Base-by-base conservation (phyloP, 2,329 filamentous ascomycete species). In the Arthrinium phaeospermum region DNA sequence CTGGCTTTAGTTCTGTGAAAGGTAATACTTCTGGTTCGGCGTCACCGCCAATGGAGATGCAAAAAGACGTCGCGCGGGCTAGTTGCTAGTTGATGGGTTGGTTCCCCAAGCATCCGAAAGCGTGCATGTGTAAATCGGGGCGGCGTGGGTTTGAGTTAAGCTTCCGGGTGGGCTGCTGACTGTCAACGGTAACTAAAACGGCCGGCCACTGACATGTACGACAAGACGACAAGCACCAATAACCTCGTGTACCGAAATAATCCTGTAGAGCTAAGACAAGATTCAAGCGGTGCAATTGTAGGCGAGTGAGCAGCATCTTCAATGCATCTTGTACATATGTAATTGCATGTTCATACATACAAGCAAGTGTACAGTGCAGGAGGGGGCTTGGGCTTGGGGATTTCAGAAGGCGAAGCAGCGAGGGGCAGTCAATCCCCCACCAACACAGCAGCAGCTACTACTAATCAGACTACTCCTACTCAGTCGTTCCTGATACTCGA, bases 121-220 rank as follows among this genome's bases (percentile, higher is more conserved):
- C 53, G 51, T 57, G 51, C 27, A 30, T 19, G 51, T 7, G 51
- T 57, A 37, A 37, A 22, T 22, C 53, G n/a, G 30, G 53, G 30
- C 37, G 49, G 49, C 8, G 53, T 64, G 53, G 53, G 8, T 64
- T 64, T 41, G 57, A 41, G 57, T 41, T 64, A 64, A 64, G 57
- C 19, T 64, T 64, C 57, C 53, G 16, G 57, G 19, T 64, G 57
- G 53, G 14, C 53, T 34, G 34, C 34, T 41, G 57, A n/a, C 57
- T 61, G 47, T 19, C 30, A 57, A 61, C 53, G 53, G 53, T 61
- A 61, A 61, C 53, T 61, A 61, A 61, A 61, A 8, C 16, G 53
- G 53, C 30, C 30, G 16, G 53, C 53, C 53, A 37, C 67, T 68
- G 67, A 12, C 14, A 16, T 47, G 44, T 68, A 30, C 67, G 22